A percentile compares a stretch with the other conserved stretches of the same genome.
Evolutionary conservation across 2,329 filamentous ascomycete species (phyloP).

Genomic region (Fusarium chuoi): DNA sequence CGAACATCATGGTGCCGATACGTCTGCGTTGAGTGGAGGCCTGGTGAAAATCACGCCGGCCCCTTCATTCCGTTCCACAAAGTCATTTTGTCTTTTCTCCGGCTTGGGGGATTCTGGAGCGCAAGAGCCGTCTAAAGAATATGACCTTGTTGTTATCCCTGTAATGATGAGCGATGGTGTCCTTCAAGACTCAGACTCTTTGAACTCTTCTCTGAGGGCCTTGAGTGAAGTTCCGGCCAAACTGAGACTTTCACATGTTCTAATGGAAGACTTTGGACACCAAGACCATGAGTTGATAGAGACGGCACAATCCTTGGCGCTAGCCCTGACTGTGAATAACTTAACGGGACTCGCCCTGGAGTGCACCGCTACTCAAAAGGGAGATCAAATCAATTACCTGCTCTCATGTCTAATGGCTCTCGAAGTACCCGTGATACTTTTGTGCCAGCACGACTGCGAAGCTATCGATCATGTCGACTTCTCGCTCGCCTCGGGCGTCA

Average conservation of each 20-base stretch:
- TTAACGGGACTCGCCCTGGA: neutral
- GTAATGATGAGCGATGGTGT: neutral
- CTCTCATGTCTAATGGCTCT: neutral
- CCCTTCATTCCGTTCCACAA: constrained; percentile 1
- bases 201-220: neutral
- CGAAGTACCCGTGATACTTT: constrained; percentile 21
- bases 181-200: neutral
- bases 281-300: neutral
- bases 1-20: too few species aligned
- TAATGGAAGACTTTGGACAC: neutral
- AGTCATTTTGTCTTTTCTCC: neutral
- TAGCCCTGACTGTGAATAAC: neutral
- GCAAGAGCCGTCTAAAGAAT: neutral
- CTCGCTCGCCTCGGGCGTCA: constrained; percentile 19
- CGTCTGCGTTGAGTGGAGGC: too few species aligned
- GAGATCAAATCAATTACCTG: constrained; percentile 12
- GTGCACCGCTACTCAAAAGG: neutral
- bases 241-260: neutral
- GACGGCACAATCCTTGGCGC: neutral
- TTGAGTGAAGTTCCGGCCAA: neutral
- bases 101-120: too few species aligned
- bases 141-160: neutral
- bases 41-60: neutral
- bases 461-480: constrained; percentile 20
- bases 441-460: constrained; percentile 28